Conservation (phyloP, 805 yeast species). For the Saccharomycopsis babjevae region DNA sequence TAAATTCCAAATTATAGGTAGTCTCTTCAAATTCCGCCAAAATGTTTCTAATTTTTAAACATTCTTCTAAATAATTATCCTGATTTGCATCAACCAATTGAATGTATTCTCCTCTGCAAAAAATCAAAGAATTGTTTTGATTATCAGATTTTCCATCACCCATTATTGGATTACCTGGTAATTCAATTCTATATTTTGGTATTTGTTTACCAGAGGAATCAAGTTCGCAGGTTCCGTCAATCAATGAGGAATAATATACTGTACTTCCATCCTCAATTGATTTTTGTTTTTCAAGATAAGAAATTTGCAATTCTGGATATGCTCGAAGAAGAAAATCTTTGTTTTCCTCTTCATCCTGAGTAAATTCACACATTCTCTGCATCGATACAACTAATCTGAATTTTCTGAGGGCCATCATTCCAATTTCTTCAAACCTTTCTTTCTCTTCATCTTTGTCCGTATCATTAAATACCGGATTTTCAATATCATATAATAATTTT, state of each 20-base stretch:
- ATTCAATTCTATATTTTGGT: slow-evolving; percentile 52
- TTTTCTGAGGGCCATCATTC: slow-evolving; percentile 49
- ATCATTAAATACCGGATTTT: slow-evolving; percentile 32
- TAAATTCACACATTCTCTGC: slow-evolving; percentile 48
- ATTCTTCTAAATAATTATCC: slow-evolving; percentile 74
- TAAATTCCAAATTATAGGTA: slow-evolving; percentile 4
- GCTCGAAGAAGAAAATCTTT: slow-evolving; percentile 51
- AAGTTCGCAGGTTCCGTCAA: slow-evolving; percentile 62
- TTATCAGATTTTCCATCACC: slow-evolving; percentile 85
- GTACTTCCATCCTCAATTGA: slow-evolving; percentile 18
- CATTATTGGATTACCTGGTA: slow-evolving; percentile 73
- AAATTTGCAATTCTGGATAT: slow-evolving; percentile 57
- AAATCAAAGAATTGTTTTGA: slow-evolving; percentile 66
- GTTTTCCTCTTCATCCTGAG: slow-evolving; percentile 46
- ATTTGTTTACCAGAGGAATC: slow-evolving; percentile 45
- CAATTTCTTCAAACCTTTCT: slow-evolving; percentile 21
- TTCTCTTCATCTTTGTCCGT: slow-evolving; percentile 17
- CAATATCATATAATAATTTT: slow-evolving; percentile 51
- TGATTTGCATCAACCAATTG: slow-evolving; percentile 80
- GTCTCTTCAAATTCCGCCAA: slow-evolving; percentile 67
- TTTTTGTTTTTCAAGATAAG: slow-evolving; percentile 47
- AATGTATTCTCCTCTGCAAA: slow-evolving; percentile 71
- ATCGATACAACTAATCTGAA: slow-evolving; percentile 56
- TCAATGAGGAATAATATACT: slow-evolving; percentile 48
- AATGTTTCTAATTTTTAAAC: slow-evolving; percentile 65